Base-by-base conservation (phyloP, 768 basidiomycete species). In the Neoboletus magnificus region DNA sequence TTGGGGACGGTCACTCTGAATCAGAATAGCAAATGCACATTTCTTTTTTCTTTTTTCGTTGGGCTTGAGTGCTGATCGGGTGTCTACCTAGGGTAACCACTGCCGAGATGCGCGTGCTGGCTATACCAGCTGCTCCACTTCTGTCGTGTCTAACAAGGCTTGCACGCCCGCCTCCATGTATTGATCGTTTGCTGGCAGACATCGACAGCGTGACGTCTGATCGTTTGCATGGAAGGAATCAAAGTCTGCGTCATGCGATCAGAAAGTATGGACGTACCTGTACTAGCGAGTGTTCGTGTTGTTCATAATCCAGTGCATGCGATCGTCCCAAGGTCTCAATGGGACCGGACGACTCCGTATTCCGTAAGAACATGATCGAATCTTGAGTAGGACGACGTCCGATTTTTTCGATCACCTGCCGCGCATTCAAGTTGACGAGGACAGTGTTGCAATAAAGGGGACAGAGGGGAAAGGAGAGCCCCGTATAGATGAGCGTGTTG, bases 391-490 rank as follows among this genome's bases (percentile, higher is more conserved):
- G 41, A 8, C 46, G 56, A 11, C 50, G 54, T 20, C 52, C 56
- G 23, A 64, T 47, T 15, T 62, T 62, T 4, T 52, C 43, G 8
- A 65, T 53, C 27, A 66, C 48, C 29, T 49, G 33, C 11, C 71
- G 62, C 7, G 70, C 63, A 41, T 73, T 73, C 50, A 73, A 45
- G 50, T 66, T 74, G 16, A 62, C 63, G 48, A 73, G 66, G 20
- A 74, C 57, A 18, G 68, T 70, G 44, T 67, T 73, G 36, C 67
- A 66, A 36, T 71, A 72, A 7, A 73, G 48, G 1, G 71, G 66
- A 50, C 71, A 67, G 23, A 70, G 52, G 4, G 70, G 63, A 20
- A 68, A 70, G 47, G 69, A 67, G 37, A 73, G 40, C 11, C 46
- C 54, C 29, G 33, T 49, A 9, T 69, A 66, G 32, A 66, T 44